Conservation (phyloP, 176 grass and related monocot genomes). For the Cenchrus purpureus region DNA sequence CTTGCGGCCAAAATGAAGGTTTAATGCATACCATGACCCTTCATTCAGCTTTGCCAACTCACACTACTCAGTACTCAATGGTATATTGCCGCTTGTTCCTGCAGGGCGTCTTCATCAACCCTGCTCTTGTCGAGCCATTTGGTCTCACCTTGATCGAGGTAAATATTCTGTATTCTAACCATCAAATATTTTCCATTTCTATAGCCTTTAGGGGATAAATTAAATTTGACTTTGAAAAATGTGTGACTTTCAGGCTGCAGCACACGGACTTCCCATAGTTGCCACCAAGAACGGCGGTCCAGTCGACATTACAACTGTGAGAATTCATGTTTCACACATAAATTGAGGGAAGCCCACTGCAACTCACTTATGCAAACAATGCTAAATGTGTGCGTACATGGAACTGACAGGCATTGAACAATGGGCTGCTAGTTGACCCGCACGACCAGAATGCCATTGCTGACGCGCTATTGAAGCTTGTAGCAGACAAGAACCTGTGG, state of each 20-base stretch:
- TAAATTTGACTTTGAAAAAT: neutral
- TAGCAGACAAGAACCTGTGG: constrained; percentile 92
- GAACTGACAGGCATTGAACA: constrained; percentile 70
- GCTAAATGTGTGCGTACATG: neutral
- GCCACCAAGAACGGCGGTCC: constrained; percentile 97
- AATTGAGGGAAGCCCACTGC: neutral
- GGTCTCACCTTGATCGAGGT: constrained; percentile 99
- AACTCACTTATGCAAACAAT: neutral
- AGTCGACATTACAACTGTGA: constrained; percentile 88
- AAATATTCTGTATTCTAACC: constrained; percentile 15
- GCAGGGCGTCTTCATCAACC: constrained; percentile 98
- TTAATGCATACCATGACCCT: neutral
- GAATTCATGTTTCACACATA: neutral
- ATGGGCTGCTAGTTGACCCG: constrained; percentile 83
- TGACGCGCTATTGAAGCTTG: constrained; percentile 84
- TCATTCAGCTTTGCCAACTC: constrained; percentile 18
- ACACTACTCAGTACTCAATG: neutral
- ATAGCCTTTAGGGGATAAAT: neutral
- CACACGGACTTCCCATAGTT: constrained; percentile 96
- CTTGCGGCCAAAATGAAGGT: constrained; percentile 89
- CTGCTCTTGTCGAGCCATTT: constrained; percentile 96
- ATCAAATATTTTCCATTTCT: neutral
- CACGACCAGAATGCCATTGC: constrained; percentile 87
- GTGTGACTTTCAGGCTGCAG: constrained; percentile 65
- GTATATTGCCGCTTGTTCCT: neutral